A percentile compares a stretch with the other conserved stretches of the same genome.
phyloP scores from a whole-genome alignment of 225 moss, liverwort and hornwort genomes.

The Rhytidiadelphus loreus region DNA sequence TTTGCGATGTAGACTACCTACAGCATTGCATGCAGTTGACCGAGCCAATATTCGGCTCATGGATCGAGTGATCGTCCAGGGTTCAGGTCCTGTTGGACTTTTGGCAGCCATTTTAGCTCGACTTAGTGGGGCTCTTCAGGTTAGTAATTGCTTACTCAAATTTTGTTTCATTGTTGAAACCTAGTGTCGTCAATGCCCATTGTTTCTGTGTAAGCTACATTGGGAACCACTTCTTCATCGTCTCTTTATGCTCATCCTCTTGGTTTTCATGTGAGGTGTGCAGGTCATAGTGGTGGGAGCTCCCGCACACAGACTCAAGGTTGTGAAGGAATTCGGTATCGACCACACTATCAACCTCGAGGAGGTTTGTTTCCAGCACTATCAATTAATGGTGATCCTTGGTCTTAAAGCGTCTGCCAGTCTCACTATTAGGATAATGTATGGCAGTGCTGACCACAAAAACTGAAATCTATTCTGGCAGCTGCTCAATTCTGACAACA shows the following conservation, averaged over 20 bases:
- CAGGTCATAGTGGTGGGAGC: constrained; percentile 80
- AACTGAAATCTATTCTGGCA: neutral
- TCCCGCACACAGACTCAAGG: constrained; percentile 62
- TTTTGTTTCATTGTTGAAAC: neutral
- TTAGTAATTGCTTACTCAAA: neutral
- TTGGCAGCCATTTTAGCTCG: constrained; percentile 65
- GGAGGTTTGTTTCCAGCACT: constrained; percentile 28
- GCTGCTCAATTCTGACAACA: neutral
- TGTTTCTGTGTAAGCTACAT: neutral
- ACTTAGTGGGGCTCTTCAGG: constrained; percentile 74
- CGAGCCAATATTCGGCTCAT: constrained; percentile 63
- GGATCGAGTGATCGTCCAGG: constrained; percentile 75
- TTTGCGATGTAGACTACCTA: constrained; percentile 43
- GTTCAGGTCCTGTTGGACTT: constrained; percentile 76
- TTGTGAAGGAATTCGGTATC: constrained; percentile 68
- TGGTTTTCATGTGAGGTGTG: neutral
- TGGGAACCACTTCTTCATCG: neutral
- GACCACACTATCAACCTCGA: constrained; percentile 54
- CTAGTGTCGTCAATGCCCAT: neutral
- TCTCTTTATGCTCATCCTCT: neutral
- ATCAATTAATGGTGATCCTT: neutral
- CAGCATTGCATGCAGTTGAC: constrained; percentile 77
- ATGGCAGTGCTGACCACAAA: neutral
- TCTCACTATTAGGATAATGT: neutral
- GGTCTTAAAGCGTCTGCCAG: neutral